Conservation (phyloP, 2,329 filamentous ascomycete species). For the Aspergillus vadensis region DNA sequence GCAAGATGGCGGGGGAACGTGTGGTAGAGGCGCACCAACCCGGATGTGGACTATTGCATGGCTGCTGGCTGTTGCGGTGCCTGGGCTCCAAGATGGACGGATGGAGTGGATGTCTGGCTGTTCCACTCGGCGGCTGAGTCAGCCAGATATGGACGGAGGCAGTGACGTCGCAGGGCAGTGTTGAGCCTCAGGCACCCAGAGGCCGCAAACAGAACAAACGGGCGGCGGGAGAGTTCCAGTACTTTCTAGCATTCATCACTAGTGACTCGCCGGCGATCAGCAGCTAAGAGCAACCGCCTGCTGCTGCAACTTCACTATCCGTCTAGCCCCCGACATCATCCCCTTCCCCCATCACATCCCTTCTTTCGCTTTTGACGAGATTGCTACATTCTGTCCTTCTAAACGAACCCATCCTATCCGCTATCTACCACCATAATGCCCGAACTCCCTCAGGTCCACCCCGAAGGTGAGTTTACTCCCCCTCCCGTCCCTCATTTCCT, state of each 20-base stretch:
- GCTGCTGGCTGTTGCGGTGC: slow-evolving; percentile 5
- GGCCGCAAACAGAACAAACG: slow-evolving; percentile 40
- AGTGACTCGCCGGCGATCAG: slow-evolving; percentile 20
- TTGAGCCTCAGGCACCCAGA: slow-evolving; percentile 24
- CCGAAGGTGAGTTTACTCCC: slow-evolving; percentile 47
- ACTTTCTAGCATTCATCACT: slow-evolving; percentile 37
- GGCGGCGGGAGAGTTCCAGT: slow-evolving; percentile 39
- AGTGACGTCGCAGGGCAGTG: slow-evolving; percentile 11
- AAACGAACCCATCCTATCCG: slow-evolving; percentile 9
- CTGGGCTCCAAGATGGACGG: neutral
- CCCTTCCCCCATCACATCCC: slow-evolving; percentile 7
- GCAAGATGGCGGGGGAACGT: neutral
- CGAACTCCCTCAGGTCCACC: slow-evolving; percentile 39
- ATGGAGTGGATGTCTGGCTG: neutral
- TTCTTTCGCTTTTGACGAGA: slow-evolving; percentile 12
- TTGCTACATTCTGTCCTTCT: slow-evolving; percentile 5
- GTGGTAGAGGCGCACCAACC: neutral
- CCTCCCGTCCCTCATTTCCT: slow-evolving; percentile 24
- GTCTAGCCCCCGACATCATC: slow-evolving; percentile 13
- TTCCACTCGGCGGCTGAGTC: slow-evolving; percentile 3
- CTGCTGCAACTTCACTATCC: slow-evolving; percentile 20
- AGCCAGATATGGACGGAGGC: neutral
- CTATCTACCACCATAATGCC: slow-evolving; percentile 25
- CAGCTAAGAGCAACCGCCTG: slow-evolving; percentile 26
- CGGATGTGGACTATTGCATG: neutral